Conservation (phyloP, 2,329 filamentous ascomycete species). For the Xylaria sp. region DNA sequence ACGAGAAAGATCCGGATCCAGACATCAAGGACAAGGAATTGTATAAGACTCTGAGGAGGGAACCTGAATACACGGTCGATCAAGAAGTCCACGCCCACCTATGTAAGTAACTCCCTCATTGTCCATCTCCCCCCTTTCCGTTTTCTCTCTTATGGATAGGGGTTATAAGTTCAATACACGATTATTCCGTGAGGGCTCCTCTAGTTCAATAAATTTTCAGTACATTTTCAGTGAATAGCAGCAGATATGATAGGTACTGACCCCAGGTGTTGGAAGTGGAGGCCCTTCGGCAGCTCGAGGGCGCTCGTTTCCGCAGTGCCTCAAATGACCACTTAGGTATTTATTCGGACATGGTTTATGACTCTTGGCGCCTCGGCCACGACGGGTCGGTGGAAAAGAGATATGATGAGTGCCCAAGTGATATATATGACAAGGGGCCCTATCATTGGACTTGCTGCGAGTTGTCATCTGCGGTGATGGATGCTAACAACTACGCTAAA, state of each 20-base stretch:
- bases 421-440: background rate
- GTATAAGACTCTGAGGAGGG: slow-evolving; percentile 1
- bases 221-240: background rate
- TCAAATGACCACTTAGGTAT: slow-evolving; percentile 26
- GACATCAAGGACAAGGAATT: slow-evolving; percentile 15
- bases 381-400: slow-evolving; percentile 34
- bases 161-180: background rate
- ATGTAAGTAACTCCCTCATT: slow-evolving; percentile 10
- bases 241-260: background rate
- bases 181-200: background rate
- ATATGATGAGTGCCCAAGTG: background rate
- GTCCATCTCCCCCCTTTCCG: background rate
- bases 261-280: slow-evolving; percentile 4
- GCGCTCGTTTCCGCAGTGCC: slow-evolving; percentile 29
- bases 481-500: slow-evolving; percentile 24
- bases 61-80: background rate
- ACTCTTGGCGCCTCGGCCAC: slow-evolving; percentile 40
- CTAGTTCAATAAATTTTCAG: background rate
- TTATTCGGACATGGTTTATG: slow-evolving; percentile 27
- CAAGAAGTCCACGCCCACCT: slow-evolving; percentile 6
- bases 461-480: slow-evolving; percentile 43
- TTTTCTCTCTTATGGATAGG: background rate
- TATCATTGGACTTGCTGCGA: slow-evolving; percentile 41
- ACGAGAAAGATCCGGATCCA: slow-evolving; percentile 32
- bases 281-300: slow-evolving; percentile 7